Percentiles rank a stretch among this genome's conserved stretches.
phyloP scores from a whole-genome alignment of 345 rosid species.

The Microthlaspi erraticum region DNA sequence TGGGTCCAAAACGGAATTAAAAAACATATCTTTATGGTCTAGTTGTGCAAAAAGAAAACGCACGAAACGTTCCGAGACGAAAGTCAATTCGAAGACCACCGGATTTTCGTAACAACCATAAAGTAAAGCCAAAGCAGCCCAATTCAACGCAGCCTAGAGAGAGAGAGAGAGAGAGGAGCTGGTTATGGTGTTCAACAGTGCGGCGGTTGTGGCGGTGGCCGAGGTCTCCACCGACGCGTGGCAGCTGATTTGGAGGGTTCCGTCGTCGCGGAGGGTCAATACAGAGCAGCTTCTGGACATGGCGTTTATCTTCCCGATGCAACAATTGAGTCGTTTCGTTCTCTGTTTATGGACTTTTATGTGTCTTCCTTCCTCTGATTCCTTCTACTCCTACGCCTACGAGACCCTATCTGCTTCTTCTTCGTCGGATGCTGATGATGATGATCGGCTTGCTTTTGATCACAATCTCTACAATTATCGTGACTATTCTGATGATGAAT shows the following conservation, averaged over 20 bases:
- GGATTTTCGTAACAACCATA: not conserved
- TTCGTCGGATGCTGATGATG: conserved; percentile 33
- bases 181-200: conserved; percentile 65
- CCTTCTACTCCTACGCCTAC: conserved; percentile 52
- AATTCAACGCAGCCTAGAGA: conserved; percentile 16
- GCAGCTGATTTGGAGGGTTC: conserved; percentile 57
- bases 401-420: conserved; percentile 39
- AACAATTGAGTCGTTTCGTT: conserved; percentile 60
- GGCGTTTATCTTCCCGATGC: conserved; percentile 60
- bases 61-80: conserved; percentile 30
- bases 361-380: conserved; percentile 71
- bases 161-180: conserved; percentile 13
- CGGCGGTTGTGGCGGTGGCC: conserved; percentile 51
- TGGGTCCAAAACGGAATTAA: conserved; percentile 10
- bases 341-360: conserved; percentile 74
- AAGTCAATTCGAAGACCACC: conserved; percentile 35
- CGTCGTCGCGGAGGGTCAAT: conserved; percentile 54
- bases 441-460: conserved; percentile 35
- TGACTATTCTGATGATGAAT: conserved; percentile 28
- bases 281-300: conserved; percentile 67
- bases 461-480: conserved; percentile 22
- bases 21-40: conserved; percentile 11
- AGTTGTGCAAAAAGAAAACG: conserved; percentile 1
- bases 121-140: conserved; percentile 2
- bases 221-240: conserved; percentile 65